Evolutionary conservation across 2,329 filamentous ascomycete species (phyloP).

Genomic region (Colletotrichum neosansevieriae): DNA sequence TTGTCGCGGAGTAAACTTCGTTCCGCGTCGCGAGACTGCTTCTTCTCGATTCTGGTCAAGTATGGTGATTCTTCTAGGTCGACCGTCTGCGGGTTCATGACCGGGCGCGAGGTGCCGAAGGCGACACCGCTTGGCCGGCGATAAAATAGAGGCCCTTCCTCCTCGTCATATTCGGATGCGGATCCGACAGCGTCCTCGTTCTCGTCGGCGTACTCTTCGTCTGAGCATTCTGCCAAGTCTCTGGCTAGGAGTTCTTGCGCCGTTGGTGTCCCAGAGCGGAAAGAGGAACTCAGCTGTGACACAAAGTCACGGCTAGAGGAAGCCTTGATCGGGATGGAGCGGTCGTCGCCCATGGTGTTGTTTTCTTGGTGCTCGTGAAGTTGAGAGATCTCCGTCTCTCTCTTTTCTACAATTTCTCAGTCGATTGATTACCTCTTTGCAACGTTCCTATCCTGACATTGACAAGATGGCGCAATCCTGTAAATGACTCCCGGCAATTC

Average conservation of each 20-base stretch:
- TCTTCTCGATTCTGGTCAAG: conserved; percentile 67
- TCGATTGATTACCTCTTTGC: background rate
- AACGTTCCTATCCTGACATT: background rate
- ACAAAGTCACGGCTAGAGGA: conserved; percentile 43
- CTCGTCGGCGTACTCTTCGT: conserved; percentile 53
- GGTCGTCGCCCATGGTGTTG: conserved; percentile 37
- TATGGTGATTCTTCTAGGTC: conserved; percentile 55
- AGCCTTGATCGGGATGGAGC: conserved; percentile 37
- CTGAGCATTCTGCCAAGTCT: conserved; percentile 74
- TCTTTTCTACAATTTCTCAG: background rate
- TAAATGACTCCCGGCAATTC: background rate
- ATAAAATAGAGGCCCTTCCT: conserved; percentile 68
- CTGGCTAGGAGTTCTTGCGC: conserved; percentile 74
- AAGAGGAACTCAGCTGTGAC: conserved; percentile 59
- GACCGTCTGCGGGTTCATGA: conserved; percentile 69
- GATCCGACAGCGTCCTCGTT: conserved; percentile 49
- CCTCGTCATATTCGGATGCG: conserved; percentile 50
- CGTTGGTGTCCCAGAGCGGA: conserved; percentile 72
- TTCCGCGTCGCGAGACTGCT: conserved; percentile 69
- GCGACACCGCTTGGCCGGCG: conserved; percentile 82
- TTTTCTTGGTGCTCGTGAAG: background rate
- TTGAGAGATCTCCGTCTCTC: background rate
- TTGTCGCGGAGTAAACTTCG: conserved; percentile 73
- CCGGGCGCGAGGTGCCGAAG: conserved; percentile 76
- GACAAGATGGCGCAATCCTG: background rate